These are phyloP conservation scores for Begonia fuchsioides DNA, from an alignment of 306 rosid species.

Conservation along the genomic window DNA sequence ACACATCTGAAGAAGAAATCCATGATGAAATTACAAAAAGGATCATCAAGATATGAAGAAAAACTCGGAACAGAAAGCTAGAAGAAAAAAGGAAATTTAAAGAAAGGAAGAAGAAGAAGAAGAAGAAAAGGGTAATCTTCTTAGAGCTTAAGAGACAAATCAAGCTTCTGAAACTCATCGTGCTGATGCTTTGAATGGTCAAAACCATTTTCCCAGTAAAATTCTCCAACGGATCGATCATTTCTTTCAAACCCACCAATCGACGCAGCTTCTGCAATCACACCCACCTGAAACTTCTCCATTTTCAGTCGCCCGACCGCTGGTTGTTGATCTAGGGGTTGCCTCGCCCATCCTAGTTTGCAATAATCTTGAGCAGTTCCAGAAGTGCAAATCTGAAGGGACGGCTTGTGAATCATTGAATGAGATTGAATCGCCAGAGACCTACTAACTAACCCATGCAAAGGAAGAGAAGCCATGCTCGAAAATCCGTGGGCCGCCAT, in stretches of 20 bases:
- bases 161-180: slow-evolving; percentile 71
- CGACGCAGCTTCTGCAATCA: slow-evolving; percentile 21
- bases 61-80: neutral
- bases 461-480: slow-evolving; percentile 74
- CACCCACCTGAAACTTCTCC: slow-evolving; percentile 18
- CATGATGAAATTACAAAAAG: neutral
- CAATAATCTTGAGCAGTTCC: slow-evolving; percentile 23
- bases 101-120: slow-evolving; percentile 11
- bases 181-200: slow-evolving; percentile 31
- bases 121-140: neutral
- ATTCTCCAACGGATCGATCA: slow-evolving; percentile 30
- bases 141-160: slow-evolving; percentile 90
- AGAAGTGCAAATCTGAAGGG: slow-evolving; percentile 18
- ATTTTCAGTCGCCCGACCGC: slow-evolving; percentile 20
- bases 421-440: slow-evolving; percentile 74
- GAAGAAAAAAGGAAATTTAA: no score
- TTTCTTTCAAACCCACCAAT: slow-evolving; percentile 25
- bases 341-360: slow-evolving; percentile 34
- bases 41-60: neutral
- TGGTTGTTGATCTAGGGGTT: slow-evolving; percentile 29
- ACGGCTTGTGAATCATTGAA: slow-evolving; percentile 65
- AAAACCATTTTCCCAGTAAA: slow-evolving; percentile 25
- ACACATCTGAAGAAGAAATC: no score
- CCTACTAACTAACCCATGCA: slow-evolving; percentile 63
- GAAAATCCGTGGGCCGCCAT: slow-evolving; percentile 22